phyloP scores from a whole-genome alignment of 2,329 filamentous ascomycete genomes.

The Graphilbum fragrans region DNA sequence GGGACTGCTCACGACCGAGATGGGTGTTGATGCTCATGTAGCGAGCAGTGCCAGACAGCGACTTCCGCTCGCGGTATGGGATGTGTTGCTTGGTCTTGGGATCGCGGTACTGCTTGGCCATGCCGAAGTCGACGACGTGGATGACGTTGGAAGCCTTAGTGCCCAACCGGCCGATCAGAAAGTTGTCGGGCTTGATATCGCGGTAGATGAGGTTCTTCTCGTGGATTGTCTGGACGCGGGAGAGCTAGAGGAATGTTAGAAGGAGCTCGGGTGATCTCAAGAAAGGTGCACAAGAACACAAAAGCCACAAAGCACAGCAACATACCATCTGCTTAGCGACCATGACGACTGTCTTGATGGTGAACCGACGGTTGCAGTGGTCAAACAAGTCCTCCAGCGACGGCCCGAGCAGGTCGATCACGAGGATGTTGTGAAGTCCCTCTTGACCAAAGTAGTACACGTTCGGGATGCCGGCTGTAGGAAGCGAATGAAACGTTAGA shows the following conservation, averaged over 20 bases:
- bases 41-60: slow-evolving; percentile 85
- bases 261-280: neutral
- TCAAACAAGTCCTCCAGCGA: slow-evolving; percentile 96
- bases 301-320: slow-evolving; percentile 7
- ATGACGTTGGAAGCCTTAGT: slow-evolving; percentile 97
- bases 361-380: slow-evolving; percentile 89
- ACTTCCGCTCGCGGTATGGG: slow-evolving; percentile 93
- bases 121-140: slow-evolving; percentile 96
- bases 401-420: slow-evolving; percentile 90
- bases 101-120: slow-evolving; percentile 98
- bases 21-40: slow-evolving; percentile 99
- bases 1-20: slow-evolving; percentile 87
- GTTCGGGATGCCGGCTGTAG: slow-evolving; percentile 87
- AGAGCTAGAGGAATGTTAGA: slow-evolving; percentile 45
- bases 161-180: slow-evolving; percentile 83
- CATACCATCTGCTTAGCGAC: slow-evolving; percentile 95
- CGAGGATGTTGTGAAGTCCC: slow-evolving; percentile 95
- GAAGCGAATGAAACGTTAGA: no score
- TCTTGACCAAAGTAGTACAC: slow-evolving; percentile 99
- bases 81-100: slow-evolving; percentile 99
- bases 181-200: slow-evolving; percentile 99
- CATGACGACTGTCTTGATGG: slow-evolving; percentile 97
- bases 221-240: slow-evolving; percentile 84
- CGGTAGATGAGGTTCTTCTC: slow-evolving; percentile 99
- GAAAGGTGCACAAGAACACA: neutral